Base-by-base conservation (phyloP, 208 protist species). In the Acanthamoeba royreba region DNA sequence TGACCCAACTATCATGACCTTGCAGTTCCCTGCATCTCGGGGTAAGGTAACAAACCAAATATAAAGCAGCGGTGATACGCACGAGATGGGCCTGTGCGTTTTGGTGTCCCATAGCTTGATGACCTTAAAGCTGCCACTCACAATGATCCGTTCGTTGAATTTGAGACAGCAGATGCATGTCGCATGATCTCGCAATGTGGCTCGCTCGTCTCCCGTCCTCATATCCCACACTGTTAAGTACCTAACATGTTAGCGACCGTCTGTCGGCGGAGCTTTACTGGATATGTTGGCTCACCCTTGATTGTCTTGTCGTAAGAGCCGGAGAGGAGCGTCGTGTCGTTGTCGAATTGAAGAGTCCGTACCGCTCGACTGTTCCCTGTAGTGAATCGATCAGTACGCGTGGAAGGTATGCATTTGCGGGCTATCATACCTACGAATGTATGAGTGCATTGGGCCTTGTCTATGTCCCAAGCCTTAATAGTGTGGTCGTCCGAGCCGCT, bases 231-330 rank as follows among this genome's bases (percentile, higher is more conserved):
- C 81, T 89, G 25, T 53, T 22, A 15, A 35, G 58, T 28, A 31
- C 25, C 58, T 28, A 77, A 28, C 61, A 72, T 35, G 7, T 7
- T 4, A 35, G 19, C 28, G 9, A 33, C 9, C 4, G 0, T 35
- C 33, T 4, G 61, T 42, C 25, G 25, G 0, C 19, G 19, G 0
- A 5, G 7, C 4, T 45, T 11, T 11, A 4, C 9, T 83, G n/a
- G n/a, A n/a, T n/a, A n/a, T n/a, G n/a, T n/a, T n/a, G n/a, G n/a
- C n/a, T n/a, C n/a, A 66, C 81, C 81, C 25, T 89, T 89, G 47
- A 89, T 40, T 19, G 81, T 89, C 53, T 89, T 89, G 38, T 89
- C 81, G 53, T 89, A 89, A 3, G 81, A 89, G 81, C 81, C 81
- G 19, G 81, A 89, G 35, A 89, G 49, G 25, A 89, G 81, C 9